These are phyloP conservation scores for Fusarium bactridioides DNA, from an alignment of 2,329 filamentous ascomycete species.

Conservation along the genomic window DNA sequence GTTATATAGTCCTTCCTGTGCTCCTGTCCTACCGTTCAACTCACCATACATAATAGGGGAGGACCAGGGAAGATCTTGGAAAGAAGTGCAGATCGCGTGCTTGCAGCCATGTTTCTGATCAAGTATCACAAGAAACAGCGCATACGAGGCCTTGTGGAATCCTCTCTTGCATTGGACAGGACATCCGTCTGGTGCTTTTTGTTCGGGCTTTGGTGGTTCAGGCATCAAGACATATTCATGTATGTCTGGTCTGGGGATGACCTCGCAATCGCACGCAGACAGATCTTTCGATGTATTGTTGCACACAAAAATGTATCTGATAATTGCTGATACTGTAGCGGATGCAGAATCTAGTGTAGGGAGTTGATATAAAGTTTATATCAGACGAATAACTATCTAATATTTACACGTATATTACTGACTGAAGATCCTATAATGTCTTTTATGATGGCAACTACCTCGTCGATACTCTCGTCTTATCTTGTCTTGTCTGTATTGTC, in stretches of 20 bases:
- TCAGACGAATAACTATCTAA: background rate
- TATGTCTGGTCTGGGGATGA: slow-evolving; percentile 3
- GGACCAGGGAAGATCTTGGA: slow-evolving; percentile 36
- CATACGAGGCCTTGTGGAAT: slow-evolving; percentile 35
- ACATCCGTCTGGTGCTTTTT: background rate
- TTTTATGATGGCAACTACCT: background rate
- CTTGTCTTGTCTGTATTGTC: background rate
- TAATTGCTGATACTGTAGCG: background rate
- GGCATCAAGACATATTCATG: slow-evolving; percentile 34
- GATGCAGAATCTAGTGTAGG: background rate
- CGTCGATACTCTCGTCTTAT: background rate
- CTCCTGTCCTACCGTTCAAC: background rate
- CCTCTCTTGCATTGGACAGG: background rate
- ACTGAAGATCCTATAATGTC: background rate
- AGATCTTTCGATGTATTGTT: slow-evolving; percentile 3
- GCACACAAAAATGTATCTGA: background rate
- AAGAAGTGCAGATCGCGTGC: slow-evolving; percentile 41
- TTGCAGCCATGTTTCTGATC: slow-evolving; percentile 45
- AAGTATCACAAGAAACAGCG: slow-evolving; percentile 35
- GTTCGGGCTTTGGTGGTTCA: slow-evolving; percentile 24
- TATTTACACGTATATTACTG: background rate
- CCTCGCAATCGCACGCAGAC: slow-evolving; percentile 8
- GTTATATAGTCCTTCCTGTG: background rate
- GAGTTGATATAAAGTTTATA: background rate
- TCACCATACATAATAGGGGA: background rate